Evolutionary conservation across 2,329 filamentous ascomycete genomes (phyloP), one percentile per base, ranked within the genome.

Genomic region (Neofusicoccum cordaticola): DNA sequence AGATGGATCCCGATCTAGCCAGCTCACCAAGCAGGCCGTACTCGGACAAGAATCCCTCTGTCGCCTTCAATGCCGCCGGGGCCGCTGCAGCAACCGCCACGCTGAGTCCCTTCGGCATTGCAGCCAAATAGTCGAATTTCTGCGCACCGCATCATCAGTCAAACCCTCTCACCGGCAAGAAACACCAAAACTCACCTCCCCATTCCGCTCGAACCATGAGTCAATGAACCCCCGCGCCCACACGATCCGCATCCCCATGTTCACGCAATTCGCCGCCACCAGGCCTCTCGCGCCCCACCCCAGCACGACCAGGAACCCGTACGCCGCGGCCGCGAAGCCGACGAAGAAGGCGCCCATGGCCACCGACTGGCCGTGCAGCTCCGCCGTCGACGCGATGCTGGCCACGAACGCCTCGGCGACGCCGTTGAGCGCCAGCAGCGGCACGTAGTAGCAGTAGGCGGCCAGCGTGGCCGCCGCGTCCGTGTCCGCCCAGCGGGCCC

Each of bases 381-480:
- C 85, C 3, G 83, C 78, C 67, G 92, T 85, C 0, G 86, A 89
- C 0, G 94, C 93, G 0, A 96, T 91, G 2, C 92, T 92, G 0
- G 93, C 89, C 15, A 98, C 93, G 71, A 99, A 98, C 0, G 93
- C 92, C 78, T 99, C 95, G 1, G 90, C 87, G 22, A 98, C 86
- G 60, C 95, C 95, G 73, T 99, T 99, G 71, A 96, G 80, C 2
- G 94, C 95, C 3, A 98, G 84, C 31, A 98, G 87, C 0, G 95
- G 95, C 66, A 99, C 91, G 79, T 97, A 98, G 77, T 92, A 93
- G 79, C 92, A 93, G 77, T 97, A 99, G 0, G 84, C 85, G 0
- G 89, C 87, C 6, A 99, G 83, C 3, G 95, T 89, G 8, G 84
- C 77, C 5, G 89, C 88, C 0, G 93, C 92, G 48, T 90, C 90